These are phyloP conservation scores for Aspergillus ostianus DNA, from an alignment of 495 filamentous ascomycete species.

Conservation along the genomic window DNA sequence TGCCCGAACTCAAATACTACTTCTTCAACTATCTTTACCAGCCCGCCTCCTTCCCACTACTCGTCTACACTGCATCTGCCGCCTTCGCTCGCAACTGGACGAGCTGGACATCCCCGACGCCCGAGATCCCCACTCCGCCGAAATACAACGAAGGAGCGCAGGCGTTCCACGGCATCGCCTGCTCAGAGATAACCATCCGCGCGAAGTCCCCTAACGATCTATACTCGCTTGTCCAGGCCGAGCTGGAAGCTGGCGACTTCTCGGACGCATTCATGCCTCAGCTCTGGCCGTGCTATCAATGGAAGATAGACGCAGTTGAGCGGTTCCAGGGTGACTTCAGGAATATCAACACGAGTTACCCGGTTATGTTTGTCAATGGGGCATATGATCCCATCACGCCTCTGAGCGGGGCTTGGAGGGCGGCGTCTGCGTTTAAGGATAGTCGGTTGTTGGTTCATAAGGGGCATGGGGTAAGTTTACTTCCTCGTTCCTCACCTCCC, in stretches of 20 bases:
- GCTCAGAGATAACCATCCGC: neutral
- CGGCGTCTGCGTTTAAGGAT: neutral
- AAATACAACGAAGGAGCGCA: neutral
- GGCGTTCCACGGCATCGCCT: slow-evolving; percentile 5
- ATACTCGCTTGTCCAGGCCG: neutral
- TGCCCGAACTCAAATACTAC: neutral
- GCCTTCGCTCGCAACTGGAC: slow-evolving; percentile 1
- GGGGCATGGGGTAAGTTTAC: slow-evolving; percentile 7
- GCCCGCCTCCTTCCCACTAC: neutral
- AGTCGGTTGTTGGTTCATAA: slow-evolving; percentile 4
- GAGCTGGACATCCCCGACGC: neutral
- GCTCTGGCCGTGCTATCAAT: slow-evolving; percentile 2
- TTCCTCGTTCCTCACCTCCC: no score
- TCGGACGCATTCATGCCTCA: neutral
- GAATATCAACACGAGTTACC: slow-evolving; percentile 6
- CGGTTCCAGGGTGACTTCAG: neutral
- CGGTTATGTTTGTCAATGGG: neutral
- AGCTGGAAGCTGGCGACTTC: neutral
- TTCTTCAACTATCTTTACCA: slow-evolving; percentile 2
- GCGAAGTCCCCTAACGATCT: neutral
- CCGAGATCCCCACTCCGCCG: neutral
- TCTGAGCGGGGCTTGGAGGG: neutral
- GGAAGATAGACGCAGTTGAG: neutral
- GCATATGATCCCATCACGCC: slow-evolving; percentile 3
- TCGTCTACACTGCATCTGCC: neutral